Evolutionary conservation across 2,329 filamentous ascomycete genomes (phyloP).

Genomic region (Aspergillus nomiae): DNA sequence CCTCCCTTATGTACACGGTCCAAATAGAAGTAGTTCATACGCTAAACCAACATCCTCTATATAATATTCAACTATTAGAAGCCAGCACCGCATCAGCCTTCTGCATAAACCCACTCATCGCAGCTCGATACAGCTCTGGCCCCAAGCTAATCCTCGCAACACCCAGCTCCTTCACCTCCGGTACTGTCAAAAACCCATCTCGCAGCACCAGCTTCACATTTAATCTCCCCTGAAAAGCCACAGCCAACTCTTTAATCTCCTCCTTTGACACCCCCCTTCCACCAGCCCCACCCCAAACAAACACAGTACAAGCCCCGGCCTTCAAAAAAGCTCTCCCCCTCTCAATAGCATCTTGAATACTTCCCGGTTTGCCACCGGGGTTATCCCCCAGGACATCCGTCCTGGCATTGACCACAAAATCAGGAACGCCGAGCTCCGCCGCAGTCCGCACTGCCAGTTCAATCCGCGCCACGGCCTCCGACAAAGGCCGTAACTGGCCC

Average conservation of each 20-base stretch:
- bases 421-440: constrained; percentile 50
- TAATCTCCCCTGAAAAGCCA: constrained; percentile 53
- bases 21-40: neutral
- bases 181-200: constrained; percentile 44
- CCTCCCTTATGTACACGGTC: too few relatives aligned
- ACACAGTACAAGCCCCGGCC: constrained; percentile 61
- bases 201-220: constrained; percentile 50
- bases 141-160: constrained; percentile 61
- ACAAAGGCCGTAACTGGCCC: constrained; percentile 41
- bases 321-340: constrained; percentile 60
- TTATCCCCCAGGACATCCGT: constrained; percentile 50
- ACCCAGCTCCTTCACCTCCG: constrained; percentile 51
- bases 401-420: constrained; percentile 61
- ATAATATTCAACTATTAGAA: neutral
- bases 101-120: constrained; percentile 36
- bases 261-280: constrained; percentile 46
- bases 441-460: constrained; percentile 35
- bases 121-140: constrained; percentile 48
- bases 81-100: constrained; percentile 32
- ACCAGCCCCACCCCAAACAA: constrained; percentile 59
- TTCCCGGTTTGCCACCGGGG: constrained; percentile 26
- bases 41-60: neutral
- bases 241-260: constrained; percentile 52
- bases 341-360: constrained; percentile 53
- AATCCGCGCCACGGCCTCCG: constrained; percentile 54